Evolutionary conservation across 345 rosid genomes (phyloP), one percentile per base, ranked within the genome.

Genomic region (Conringia planisiliqua): DNA sequence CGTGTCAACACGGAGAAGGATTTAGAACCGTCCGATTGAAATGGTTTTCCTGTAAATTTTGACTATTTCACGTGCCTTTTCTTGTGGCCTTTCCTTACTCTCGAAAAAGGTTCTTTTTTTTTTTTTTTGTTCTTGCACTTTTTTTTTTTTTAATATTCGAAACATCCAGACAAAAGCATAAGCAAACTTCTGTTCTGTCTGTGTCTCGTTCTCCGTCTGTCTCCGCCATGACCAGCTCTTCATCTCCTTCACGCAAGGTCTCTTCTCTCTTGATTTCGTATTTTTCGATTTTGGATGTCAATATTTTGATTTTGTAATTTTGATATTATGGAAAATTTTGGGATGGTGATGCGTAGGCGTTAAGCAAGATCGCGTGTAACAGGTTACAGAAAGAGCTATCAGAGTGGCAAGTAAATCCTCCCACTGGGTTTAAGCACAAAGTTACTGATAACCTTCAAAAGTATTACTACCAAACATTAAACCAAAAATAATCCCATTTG

Each of bases 361-460:
- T 95, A 59, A 95, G 99, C 85, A 95, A 92, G 92, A 95, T 95
- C 80, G 99, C 99, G 10, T 83, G 91, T 80, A 95, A 95, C 74
- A 92, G 99, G 76, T 85, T 95, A 68, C 99, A 95, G 76, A 95
- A 95, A 48, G 98, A 95, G 88, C 92, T 51, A 85, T 87, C 17
- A 38, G 99, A 95, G 85, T 95, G 99, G 99, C 97, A 92, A 84
- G 83, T 90, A 79, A 92, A 88, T 82, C 99, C 99, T 71, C 99
- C 97, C 7, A 54, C 84, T 50, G 91, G 90, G 48, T 89, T 87
- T 70, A 85, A 85, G 50, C 95, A 82, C 81, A 86, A 81, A 79
- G 87, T 81, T 59, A 82, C 90, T 59, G 90, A 89, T 81, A 84
- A 82, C 75, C 88, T 89, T 65, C 92, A 86, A 77, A 78, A 84